phyloP scores from a whole-genome alignment of 2,329 filamentous ascomycete genomes.

The Sporothrix variecibatus region DNA sequence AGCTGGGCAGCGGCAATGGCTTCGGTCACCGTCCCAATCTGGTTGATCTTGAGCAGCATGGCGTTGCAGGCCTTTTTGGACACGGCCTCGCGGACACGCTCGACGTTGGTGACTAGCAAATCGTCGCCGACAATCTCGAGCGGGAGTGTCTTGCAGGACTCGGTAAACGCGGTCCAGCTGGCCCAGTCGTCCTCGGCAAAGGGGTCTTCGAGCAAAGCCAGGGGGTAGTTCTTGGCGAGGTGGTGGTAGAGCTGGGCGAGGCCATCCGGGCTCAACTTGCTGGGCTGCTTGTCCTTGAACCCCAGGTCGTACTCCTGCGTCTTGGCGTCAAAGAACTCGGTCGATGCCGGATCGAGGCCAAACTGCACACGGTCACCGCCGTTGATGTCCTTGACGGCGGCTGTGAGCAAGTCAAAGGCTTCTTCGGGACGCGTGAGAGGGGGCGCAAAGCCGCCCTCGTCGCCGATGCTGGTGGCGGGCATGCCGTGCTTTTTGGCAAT shows the following conservation, averaged over 20 bases:
- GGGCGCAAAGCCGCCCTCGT: not conserved
- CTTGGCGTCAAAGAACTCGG: constrained; percentile 39
- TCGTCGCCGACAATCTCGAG: constrained; percentile 6
- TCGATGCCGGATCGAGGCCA: constrained; percentile 45
- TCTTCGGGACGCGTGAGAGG: not conserved
- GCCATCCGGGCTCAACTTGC: not conserved
- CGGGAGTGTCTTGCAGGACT: not conserved
- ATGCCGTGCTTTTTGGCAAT: not conserved
- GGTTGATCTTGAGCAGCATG: constrained; percentile 46
- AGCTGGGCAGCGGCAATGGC: constrained; percentile 41
- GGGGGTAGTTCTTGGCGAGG: not conserved
- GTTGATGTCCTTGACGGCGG: not conserved
- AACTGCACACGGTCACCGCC: constrained; percentile 29
- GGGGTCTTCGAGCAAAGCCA: not conserved
- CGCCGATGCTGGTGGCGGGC: not conserved
- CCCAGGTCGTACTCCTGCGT: constrained; percentile 41
- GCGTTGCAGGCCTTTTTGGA: constrained; percentile 44
- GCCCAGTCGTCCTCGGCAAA: constrained; percentile 6
- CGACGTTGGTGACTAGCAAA: not conserved
- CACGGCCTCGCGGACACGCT: constrained; percentile 25
- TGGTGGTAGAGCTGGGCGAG: not conserved
- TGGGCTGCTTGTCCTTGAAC: constrained; percentile 39
- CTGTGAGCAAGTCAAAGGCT: not conserved
- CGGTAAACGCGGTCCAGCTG: not conserved
- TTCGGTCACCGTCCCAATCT: constrained; percentile 46